Base-by-base conservation (phyloP, 805 yeast species). In the Myxozyma udenii region DNA sequence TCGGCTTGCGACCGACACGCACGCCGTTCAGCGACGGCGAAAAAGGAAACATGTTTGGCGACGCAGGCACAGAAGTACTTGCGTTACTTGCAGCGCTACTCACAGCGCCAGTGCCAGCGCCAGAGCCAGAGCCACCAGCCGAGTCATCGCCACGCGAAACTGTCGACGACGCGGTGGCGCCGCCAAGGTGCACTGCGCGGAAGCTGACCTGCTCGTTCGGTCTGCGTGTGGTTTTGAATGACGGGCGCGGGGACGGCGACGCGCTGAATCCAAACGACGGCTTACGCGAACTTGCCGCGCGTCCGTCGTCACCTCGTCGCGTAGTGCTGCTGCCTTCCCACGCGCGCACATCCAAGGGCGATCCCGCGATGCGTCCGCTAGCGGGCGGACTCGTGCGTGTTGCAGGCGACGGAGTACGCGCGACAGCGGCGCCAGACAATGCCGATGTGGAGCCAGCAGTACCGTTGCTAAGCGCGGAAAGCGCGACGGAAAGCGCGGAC, bases 11-110 rank as follows among this genome's bases (percentile, higher is more conserved):
- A 41, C 49, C 21, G n/a, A 53, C 58, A 19, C 58, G 58, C 18
- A 53, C 58, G 32, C 47, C 52, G 12, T 42, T 32, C n/a, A 44
- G 26, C 2, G 58, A 54, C 11, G 58, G 58, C 41, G 58, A 53
- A 41, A 53, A 53, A 25, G 58, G 58, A 19, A 53, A 53, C 55
- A 53, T 40, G 42, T 53, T 53, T 9, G 58, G 58, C 35, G 58
- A 53, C 24, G 46, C 51, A 3, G 58, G 58, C 7, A 52, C 53
- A 24, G 48, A 41, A 1, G 47, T 23, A 16, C 46, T 28, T 9
- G 33, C 12, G 33, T 28, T 28, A 28, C 33, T 28, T 9, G 9
- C 14, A 9, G 12, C 33, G 14, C 33, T 28, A 28, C 33, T 28
- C 9, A 9, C 14, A 9, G 12, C 33, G 14, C 33, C 33, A 28